Base-by-base conservation (phyloP, 2,329 filamentous ascomycete species). In the Penicillium thymicola region DNA sequence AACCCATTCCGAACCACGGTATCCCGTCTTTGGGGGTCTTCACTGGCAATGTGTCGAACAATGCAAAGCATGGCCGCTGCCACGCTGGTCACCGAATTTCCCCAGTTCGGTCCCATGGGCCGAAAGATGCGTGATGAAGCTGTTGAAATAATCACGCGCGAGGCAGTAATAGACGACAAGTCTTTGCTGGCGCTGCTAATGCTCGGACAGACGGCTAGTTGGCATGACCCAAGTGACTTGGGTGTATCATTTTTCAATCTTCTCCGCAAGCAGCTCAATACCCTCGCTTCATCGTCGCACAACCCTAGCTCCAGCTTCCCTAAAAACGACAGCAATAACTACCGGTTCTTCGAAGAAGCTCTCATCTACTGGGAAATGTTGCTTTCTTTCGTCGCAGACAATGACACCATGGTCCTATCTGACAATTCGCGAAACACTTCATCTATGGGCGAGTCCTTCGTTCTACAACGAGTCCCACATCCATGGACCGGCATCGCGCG, bases 31-130 rank as follows among this genome's bases (percentile, higher is more conserved):
- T 86, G 83, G 78, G 76, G 81, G 40, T 79, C 79, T n/a, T 85
- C 82, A 0, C 74, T 81, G 18, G 82, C 82, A 0, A 82, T 86
- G 49, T 84, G 82, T 63, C 83, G 81, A 45, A 82, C 82, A 2
- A 83, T 86, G 44, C 83, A 86, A 62, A 85, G 84, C 60, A 87
- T 86, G 84, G 82, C 84, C 1, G 83, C 84, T 9, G 84, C 83
- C 4, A 84, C 83, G 21, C 72, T 86, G 0, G 80, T 83, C 0
- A 83, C 85, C 65, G 76, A 83, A 53, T 83, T 83, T 54, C 82
- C 78, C 5, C 76, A 78, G 50, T 84, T 81, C 75, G 78, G 73
- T 25, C 75, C 72, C 9, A 75, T 79, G 27, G 82, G 79, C 6
- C 70, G 76, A 27, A 80, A 78, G 61, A 79, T 81, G 72, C 82